Evolutionary conservation across 176 grass and related monocot genomes (phyloP).

Genomic region (Phoenix dactylifera): DNA sequence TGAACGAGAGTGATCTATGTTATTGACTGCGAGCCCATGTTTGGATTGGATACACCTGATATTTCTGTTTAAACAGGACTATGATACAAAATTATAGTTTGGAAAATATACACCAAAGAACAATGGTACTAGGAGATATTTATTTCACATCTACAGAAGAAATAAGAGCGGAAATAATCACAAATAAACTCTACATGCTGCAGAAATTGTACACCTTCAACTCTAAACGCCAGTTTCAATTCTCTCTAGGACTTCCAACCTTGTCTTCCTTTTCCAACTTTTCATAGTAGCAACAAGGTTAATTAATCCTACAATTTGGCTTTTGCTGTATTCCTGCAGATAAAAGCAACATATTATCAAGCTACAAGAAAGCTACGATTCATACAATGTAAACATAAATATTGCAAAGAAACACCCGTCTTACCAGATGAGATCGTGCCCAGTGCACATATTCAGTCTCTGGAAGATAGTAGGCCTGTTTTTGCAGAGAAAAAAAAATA

Average conservation of each 20-base stretch:
- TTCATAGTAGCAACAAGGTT: conserved; percentile 96
- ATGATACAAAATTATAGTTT: too few relatives aligned
- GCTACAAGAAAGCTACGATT: neutral
- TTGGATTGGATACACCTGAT: too few relatives aligned
- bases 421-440: conserved; percentile 91
- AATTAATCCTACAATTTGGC: conserved; percentile 68
- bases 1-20: too few relatives aligned
- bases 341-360: neutral
- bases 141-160: neutral
- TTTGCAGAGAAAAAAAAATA: conserved; percentile 1
- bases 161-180: conserved; percentile 26
- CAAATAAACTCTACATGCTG: conserved; percentile 18
- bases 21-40: too few relatives aligned
- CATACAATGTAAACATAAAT: neutral
- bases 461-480: conserved; percentile 92
- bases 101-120: too few relatives aligned
- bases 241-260: conserved; percentile 74
- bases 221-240: conserved; percentile 70
- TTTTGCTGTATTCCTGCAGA: conserved; percentile 76
- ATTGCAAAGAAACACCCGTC: conserved; percentile 6
- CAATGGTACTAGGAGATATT: too few relatives aligned
- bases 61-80: too few relatives aligned
- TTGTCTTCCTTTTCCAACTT: conserved; percentile 88
- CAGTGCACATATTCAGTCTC: conserved; percentile 98
- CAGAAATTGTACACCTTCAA: neutral